Base-by-base conservation (phyloP, 805 yeast species). In the Yamadazyma sp. region DNA sequence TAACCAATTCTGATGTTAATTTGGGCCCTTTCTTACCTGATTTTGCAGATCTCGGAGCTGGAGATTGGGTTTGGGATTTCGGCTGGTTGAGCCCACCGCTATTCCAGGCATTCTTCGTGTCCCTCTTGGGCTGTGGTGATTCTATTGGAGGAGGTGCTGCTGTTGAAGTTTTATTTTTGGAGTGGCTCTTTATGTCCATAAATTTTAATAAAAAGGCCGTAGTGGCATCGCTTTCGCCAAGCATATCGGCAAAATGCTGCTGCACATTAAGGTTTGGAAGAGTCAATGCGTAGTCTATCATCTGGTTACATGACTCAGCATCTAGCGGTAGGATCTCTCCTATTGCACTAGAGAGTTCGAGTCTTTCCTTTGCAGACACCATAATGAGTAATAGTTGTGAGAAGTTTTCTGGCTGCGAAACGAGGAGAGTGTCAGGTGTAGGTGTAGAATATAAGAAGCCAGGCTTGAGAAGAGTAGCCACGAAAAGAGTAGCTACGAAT, bases 151-250 rank as follows among this genome's bases (percentile, higher is more conserved):
- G 4, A 4, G 33, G 34, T 12, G 14, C 3, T 11, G 26, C 23
- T 17, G 16, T 25, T 18, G 32, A 21, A 4, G 13, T n/a, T 13
- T 25, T 30, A 12, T 21, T 20, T 18, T 34, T 37, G 11, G 44
- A 28, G 3, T 6, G 28, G 14, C 36, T 15, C 32, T 70, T 54
- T 55, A 67, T 57, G 16, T 62, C 54, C 11, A 70, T 55, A 47
- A 78, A 75, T 20, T 57, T 63, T 1, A 69, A 48, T 1, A 78
- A 63, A 46, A 80, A 76, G 12, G 64, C 59, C 23, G 74, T 52
- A 1, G 81, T 67, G 28, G 63, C 77, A 18, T 77, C 76, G 10
- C 78, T 69, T 38, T 78, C 78, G 5, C 86, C 86, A 10, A 79
- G 54, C 12, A 80, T 53, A 30, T 77, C 75, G 10, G 72, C 53